These are phyloP conservation scores for Mycosarcoma maydis DNA, from an alignment of 1,284 basidiomycete species.

Conservation along the genomic window DNA sequence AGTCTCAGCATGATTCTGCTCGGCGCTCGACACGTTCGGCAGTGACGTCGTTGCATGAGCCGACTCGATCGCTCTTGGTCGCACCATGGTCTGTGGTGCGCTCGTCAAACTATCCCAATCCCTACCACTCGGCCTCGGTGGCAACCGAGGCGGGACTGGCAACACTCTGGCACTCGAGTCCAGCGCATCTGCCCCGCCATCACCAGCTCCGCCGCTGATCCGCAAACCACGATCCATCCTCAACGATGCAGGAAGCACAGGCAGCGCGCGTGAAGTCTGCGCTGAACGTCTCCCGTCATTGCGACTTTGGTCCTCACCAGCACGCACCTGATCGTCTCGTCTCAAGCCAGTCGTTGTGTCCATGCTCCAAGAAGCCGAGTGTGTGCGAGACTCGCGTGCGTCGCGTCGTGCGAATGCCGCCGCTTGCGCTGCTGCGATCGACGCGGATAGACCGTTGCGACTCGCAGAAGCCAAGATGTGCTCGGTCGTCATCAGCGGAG, in stretches of 20 bases:
- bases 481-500: conserved; percentile 39
- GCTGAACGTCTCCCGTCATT: neutral
- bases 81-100: neutral
- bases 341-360: neutral
- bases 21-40: neutral
- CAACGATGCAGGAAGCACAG: conserved; percentile 14
- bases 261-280: conserved; percentile 9
- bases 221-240: conserved; percentile 12
- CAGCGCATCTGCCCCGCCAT: too few relatives aligned
- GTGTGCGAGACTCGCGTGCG: conserved; percentile 1
- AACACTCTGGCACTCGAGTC: conserved; percentile 1
- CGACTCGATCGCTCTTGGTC: neutral
- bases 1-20: neutral
- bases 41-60: neutral
- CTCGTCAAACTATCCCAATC: conserved; percentile 8
- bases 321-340: neutral
- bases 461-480: conserved; percentile 22
- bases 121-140: conserved; percentile 13
- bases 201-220: conserved; percentile 1
- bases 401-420: conserved; percentile 34
- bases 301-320: neutral
- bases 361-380: conserved; percentile 15
- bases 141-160: conserved; percentile 32
- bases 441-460: conserved; percentile 30
- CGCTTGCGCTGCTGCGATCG: conserved; percentile 43